A percentile compares a stretch with the other conserved stretches of the same genome.
Evolutionary conservation across 2,329 filamentous ascomycete genomes (phyloP).

Genomic region (Diaporthe eres): DNA sequence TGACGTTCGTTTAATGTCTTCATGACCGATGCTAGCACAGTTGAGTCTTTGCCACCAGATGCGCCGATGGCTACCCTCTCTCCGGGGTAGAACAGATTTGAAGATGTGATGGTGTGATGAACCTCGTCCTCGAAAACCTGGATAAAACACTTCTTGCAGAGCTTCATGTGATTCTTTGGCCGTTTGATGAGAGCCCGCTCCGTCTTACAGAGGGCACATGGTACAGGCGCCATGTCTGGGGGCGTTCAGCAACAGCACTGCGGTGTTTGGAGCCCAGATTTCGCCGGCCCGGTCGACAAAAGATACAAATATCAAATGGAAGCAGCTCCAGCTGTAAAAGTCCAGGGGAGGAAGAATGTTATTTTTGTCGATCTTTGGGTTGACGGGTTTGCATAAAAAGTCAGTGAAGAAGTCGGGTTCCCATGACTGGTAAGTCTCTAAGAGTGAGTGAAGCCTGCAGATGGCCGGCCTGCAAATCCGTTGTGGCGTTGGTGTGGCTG

Average conservation of each 20-base stretch:
- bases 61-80: constrained; percentile 95
- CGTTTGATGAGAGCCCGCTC: constrained; percentile 90
- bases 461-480: background rate
- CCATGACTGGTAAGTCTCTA: background rate
- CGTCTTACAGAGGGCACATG: constrained; percentile 82
- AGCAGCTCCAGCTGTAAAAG: background rate
- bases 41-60: constrained; percentile 97
- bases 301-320: background rate
- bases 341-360: background rate
- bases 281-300: background rate
- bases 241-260: background rate
- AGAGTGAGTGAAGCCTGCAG: background rate
- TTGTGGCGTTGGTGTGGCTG: constrained; percentile 26
- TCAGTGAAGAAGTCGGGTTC: background rate
- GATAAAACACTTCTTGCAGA: constrained; percentile 93
- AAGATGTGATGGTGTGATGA: constrained; percentile 89
- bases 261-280: background rate
- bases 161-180: constrained; percentile 93
- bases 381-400: background rate
- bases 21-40: constrained; percentile 92
- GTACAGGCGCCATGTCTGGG: constrained; percentile 79
- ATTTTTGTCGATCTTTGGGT: background rate
- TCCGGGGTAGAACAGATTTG: constrained; percentile 84
- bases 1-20: constrained; percentile 95
- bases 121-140: constrained; percentile 91